Evolutionary conservation across 805 yeast genomes (phyloP).

Genomic region (Yarrowia yakushimensis): DNA sequence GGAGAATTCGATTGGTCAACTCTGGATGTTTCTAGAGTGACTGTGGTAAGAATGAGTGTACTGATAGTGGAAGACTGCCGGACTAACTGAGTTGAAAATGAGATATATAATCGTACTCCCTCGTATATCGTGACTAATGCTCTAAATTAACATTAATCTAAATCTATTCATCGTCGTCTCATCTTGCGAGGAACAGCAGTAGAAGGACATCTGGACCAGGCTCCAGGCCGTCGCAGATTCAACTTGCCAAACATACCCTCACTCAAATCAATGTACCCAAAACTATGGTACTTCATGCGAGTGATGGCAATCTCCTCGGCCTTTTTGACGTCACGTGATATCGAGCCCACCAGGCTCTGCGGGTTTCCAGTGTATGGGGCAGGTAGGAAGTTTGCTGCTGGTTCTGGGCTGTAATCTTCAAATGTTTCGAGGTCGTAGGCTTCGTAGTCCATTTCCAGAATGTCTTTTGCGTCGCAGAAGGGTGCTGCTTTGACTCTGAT

Average conservation of each 20-base stretch:
- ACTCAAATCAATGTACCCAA: conserved; percentile 3
- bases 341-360: neutral
- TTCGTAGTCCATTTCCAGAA: conserved; percentile 14
- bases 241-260: conserved; percentile 21
- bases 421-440: conserved; percentile 8
- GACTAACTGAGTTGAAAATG: no score
- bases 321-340: neutral
- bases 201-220: conserved; percentile 7
- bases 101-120: no score
- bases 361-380: conserved; percentile 5
- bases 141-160: neutral
- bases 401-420: conserved; percentile 13
- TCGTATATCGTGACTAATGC: neutral
- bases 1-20: no score
- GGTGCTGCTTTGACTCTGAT: conserved; percentile 4
- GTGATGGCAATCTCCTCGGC: conserved; percentile 22
- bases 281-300: conserved; percentile 16
- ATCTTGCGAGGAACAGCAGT: neutral
- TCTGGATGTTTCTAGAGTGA: no score
- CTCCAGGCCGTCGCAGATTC: conserved; percentile 19
- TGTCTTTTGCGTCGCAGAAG: conserved; percentile 17
- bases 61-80: no score
- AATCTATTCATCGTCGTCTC: neutral
- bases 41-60: no score
- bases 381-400: conserved; percentile 11